phyloP scores from a whole-genome alignment of 208 protist genomes.

The Trypanosomatidae sp. region DNA sequence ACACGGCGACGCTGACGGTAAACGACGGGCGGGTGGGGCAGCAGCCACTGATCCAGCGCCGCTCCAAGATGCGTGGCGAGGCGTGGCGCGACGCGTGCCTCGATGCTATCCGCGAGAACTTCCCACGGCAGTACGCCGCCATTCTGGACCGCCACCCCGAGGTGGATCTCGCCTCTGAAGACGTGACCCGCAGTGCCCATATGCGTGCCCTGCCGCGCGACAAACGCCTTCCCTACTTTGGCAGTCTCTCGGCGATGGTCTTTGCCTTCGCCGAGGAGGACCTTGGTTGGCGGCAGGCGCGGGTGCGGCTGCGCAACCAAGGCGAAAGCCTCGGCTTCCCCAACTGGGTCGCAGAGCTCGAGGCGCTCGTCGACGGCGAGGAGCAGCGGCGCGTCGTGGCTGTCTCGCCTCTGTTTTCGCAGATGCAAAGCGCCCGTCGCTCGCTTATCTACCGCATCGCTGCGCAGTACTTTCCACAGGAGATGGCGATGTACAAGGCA shows the following conservation, averaged over 20 bases:
- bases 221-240: constrained; percentile 81
- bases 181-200: constrained; percentile 50
- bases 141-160: constrained; percentile 69
- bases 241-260: constrained; percentile 62
- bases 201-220: constrained; percentile 80
- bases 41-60: constrained; percentile 59
- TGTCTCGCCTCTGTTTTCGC: constrained; percentile 61
- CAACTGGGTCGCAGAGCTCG: constrained; percentile 88
- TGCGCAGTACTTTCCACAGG: constrained; percentile 77
- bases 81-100: constrained; percentile 81
- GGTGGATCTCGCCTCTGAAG: constrained; percentile 75
- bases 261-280: constrained; percentile 82
- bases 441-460: constrained; percentile 74
- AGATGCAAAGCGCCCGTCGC: constrained; percentile 53
- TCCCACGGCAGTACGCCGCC: constrained; percentile 73
- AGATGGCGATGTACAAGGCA: constrained; percentile 57
- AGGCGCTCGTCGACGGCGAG: constrained; percentile 75
- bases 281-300: constrained; percentile 81
- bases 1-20: constrained; percentile 62
- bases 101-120: constrained; percentile 79
- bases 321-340: constrained; percentile 63
- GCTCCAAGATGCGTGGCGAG: constrained; percentile 64
- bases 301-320: constrained; percentile 76
- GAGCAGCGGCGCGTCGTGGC: constrained; percentile 71
- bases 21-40: constrained; percentile 46